Evolutionary conservation across 2,329 filamentous ascomycete genomes (phyloP).

Genomic region (Paecilomyces formosus): DNA sequence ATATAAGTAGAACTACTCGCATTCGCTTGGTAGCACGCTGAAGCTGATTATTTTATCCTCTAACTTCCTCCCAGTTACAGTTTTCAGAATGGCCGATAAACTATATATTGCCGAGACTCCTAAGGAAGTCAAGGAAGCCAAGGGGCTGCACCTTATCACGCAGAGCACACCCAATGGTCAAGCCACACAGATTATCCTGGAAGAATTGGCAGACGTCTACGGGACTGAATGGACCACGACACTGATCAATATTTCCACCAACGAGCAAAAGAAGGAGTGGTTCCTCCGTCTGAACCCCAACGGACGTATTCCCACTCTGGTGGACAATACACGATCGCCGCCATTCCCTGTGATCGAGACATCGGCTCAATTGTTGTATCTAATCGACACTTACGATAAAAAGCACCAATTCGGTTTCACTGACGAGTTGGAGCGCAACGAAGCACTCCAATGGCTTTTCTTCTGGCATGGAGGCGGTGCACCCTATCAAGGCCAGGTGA

Average conservation of each 20-base stretch:
- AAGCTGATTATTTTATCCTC: background rate
- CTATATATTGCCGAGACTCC: background rate
- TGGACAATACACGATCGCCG: constrained; percentile 43
- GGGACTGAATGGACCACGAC: constrained; percentile 42
- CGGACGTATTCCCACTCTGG: constrained; percentile 44
- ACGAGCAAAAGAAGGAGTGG: constrained; percentile 52
- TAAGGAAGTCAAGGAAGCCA: background rate
- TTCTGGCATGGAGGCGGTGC: background rate
- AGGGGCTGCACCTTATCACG: constrained; percentile 47
- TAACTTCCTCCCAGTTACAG: background rate
- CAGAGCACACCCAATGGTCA: constrained; percentile 46
- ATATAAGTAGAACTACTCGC: background rate
- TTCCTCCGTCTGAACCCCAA: constrained; percentile 43
- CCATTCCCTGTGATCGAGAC: constrained; percentile 49
- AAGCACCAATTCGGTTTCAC: constrained; percentile 46
- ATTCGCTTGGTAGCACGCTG: background rate
- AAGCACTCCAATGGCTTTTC: constrained; percentile 6
- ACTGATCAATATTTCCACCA: constrained; percentile 45
- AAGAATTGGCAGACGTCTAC: constrained; percentile 46
- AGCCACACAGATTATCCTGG: constrained; percentile 48
- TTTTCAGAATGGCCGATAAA: background rate
- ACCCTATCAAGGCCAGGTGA: constrained; percentile 31
- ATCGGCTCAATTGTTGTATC: constrained; percentile 46
- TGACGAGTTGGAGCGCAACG: constrained; percentile 42
- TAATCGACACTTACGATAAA: constrained; percentile 44